Evolutionary conservation across 2,329 filamentous ascomycete species (phyloP).

Genomic region (Helotiales sp.): DNA sequence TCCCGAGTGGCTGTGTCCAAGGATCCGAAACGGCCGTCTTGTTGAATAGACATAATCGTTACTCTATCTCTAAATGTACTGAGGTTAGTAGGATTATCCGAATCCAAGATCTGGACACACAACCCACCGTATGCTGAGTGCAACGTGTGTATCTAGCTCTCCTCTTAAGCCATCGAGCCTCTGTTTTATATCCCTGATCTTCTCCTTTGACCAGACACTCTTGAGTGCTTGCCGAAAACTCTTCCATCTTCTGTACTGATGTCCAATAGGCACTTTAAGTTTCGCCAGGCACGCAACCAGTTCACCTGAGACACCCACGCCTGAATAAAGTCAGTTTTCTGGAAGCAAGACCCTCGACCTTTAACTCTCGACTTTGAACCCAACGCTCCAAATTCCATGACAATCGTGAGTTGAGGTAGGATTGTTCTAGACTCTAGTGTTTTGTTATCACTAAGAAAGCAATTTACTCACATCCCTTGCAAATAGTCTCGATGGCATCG

Average conservation of each 20-base stretch:
- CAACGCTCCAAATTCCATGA: neutral
- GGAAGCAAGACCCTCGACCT: too few relatives aligned
- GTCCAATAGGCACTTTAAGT: neutral
- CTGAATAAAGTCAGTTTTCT: neutral
- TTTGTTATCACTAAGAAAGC: neutral
- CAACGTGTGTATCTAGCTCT: neutral
- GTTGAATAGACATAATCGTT: neutral
- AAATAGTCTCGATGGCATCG: neutral
- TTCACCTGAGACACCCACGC: neutral
- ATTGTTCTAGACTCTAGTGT: neutral
- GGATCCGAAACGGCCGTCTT: neutral
- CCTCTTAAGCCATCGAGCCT: neutral
- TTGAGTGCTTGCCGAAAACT: conserved; percentile 8
- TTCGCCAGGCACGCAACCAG: neutral
- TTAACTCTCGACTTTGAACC: neutral
- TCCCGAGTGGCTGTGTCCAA: neutral
- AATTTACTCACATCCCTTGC: neutral
- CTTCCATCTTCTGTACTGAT: neutral
- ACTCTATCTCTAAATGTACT: neutral
- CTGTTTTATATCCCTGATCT: neutral
- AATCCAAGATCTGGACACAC: neutral
- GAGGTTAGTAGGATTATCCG: neutral
- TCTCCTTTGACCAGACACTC: neutral
- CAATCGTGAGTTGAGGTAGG: neutral
- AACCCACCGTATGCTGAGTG: neutral